phyloP scores from a whole-genome alignment of 768 basidiomycete genomes.

The Lactarius vividus region DNA sequence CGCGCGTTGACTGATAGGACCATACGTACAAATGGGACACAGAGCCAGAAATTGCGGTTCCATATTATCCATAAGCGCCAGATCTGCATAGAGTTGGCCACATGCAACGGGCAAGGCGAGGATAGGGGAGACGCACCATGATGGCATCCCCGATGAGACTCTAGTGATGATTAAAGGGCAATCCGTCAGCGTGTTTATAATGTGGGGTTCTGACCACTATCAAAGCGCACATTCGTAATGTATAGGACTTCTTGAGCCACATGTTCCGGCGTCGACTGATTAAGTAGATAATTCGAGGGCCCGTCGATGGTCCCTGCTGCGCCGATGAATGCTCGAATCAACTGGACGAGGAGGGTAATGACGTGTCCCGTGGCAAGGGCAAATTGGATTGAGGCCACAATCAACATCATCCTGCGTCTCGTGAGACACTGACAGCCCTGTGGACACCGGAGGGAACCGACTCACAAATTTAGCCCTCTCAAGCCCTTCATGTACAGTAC shows the following conservation, averaged over 20 bases:
- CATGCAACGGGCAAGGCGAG: no score
- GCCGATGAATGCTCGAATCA: conserved; percentile 10
- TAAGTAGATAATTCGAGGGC: not conserved
- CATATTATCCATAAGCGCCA: conserved; percentile 26
- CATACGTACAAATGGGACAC: conserved; percentile 16
- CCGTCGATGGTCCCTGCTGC: not conserved
- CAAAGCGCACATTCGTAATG: conserved; percentile 15
- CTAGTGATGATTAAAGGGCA: not conserved
- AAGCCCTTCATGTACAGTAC: conserved; percentile 10
- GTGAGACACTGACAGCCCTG: not conserved
- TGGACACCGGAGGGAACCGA: not conserved
- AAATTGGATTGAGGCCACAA: conserved; percentile 15
- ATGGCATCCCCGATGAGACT: conserved; percentile 22
- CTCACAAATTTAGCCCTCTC: conserved; percentile 11
- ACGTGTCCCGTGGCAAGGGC: conserved; percentile 16
- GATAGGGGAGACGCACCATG: not conserved
- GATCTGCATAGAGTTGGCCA: conserved; percentile 9
- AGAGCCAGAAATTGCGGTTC: conserved; percentile 13
- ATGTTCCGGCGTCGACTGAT: conserved; percentile 14
- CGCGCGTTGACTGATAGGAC: not conserved
- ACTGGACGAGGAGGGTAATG: conserved; percentile 14
- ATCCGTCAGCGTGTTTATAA: not conserved
- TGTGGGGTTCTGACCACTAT: no score
- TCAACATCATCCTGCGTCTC: conserved; percentile 10
- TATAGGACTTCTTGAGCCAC: conserved; percentile 12